Base-by-base conservation (phyloP, 306 rosid genomes). In the Acmispon strigosus region DNA sequence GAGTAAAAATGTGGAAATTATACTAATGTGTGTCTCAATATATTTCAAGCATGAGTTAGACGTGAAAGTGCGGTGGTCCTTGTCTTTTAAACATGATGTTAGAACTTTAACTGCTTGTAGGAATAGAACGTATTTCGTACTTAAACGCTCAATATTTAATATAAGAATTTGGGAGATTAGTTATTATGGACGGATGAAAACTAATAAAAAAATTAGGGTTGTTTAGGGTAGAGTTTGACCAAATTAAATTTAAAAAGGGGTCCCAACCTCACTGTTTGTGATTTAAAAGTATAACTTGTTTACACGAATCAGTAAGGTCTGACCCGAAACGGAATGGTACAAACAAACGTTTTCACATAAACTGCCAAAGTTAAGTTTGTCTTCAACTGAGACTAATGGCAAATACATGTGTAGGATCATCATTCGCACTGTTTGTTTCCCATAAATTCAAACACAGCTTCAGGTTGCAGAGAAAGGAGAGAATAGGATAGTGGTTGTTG, bases 241-340 rank as follows among this genome's bases (percentile, higher is more conserved):
- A 66, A 41, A n/a, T n/a, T n/a, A n/a, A n/a, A n/a, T n/a, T n/a
- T n/a, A n/a, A 43, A 66, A 58, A 48, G 70, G 10, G 61, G 37
- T 32, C 37, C 37, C 37, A 32, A 32, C 0, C 8, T 29, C 11
- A 20, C 61, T 59, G 71, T 70, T 22, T 22, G 11, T 70, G 45
- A 76, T 79, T 55, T 82, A 53, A 78, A 50, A 74, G 37, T 19
- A 78, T 16, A 66, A 70, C 29, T 70, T 54, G 75, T 62, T 52
- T 58, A 69, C 49, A 54, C 45, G 49, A 77, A 75, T 76, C 18
- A 73, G 71, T 81, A 75, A 66, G 52, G 72, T 66, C 80, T 62
- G 82, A 81, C 81, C 80, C 6, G 79, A 88, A 86, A 85, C 79
- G 86, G 92, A 75, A 85, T 75, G 85, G 81, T 42, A 80, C 82